These are phyloP conservation scores for Firmiana major DNA, from an alignment of 345 rosid species.

Conservation along the genomic window DNA sequence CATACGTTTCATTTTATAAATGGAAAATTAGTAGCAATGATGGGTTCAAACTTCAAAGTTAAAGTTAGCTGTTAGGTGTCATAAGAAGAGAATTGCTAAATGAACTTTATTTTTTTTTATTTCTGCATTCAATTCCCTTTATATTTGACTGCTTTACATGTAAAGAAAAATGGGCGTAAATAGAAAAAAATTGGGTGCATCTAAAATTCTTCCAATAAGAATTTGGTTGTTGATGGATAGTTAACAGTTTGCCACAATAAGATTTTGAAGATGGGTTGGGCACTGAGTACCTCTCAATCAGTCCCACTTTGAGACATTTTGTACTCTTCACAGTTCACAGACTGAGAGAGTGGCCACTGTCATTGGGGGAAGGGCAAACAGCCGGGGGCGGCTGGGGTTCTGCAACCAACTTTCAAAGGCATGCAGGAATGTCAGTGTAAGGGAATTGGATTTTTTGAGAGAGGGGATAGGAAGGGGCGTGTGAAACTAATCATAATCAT, in stretches of 20 bases:
- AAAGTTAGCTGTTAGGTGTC: neutral
- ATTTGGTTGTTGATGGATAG: neutral
- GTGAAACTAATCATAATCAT: neutral
- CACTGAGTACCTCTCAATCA: neutral
- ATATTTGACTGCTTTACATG: no score
- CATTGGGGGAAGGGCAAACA: no score
- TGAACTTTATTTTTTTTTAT: no score
- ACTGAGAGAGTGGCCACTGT: neutral
- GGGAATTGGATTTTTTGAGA: neutral
- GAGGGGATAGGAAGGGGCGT: neutral
- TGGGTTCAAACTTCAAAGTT: neutral
- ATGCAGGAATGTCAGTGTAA: neutral
- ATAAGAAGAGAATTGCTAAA: no score
- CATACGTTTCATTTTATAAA: no score
- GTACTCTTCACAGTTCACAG: neutral
- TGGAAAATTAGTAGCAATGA: no score
- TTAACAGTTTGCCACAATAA: no score
- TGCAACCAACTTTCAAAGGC: neutral
- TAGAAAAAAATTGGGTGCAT: no score
- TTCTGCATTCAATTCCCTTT: no score
- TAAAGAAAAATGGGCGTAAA: no score
- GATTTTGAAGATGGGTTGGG: no score
- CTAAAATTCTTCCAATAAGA: no score
- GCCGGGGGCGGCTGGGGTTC: neutral
- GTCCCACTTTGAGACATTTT: neutral